Evolutionary conservation across 2,329 filamentous ascomycete genomes (phyloP).

Genomic region (Rutstroemia sydowiana): DNA sequence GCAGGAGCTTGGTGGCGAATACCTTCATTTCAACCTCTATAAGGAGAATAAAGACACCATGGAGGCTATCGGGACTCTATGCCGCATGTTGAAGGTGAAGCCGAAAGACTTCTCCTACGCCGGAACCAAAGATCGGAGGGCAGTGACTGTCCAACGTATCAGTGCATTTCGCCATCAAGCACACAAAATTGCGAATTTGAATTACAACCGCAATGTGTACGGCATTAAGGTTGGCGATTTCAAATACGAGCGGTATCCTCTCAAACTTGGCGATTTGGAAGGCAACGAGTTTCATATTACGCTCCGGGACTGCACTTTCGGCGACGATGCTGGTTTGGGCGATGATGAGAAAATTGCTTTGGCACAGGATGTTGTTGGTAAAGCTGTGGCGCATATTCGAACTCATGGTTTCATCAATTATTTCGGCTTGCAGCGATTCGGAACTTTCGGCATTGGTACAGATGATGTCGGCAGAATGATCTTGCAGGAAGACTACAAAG

Average conservation of each 20-base stretch:
- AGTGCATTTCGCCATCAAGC: slow-evolving; percentile 52
- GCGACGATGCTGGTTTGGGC: slow-evolving; percentile 35
- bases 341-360: slow-evolving; percentile 41
- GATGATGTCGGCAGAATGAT: slow-evolving; percentile 80
- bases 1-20: slow-evolving; percentile 60
- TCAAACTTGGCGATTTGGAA: slow-evolving; percentile 74
- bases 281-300: slow-evolving; percentile 95
- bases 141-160: slow-evolving; percentile 60
- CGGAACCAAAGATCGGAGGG: slow-evolving; percentile 65
- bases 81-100: slow-evolving; percentile 49
- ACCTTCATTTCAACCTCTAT: slow-evolving; percentile 67
- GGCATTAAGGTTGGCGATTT: slow-evolving; percentile 72
- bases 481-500: slow-evolving; percentile 71
- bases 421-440: slow-evolving; percentile 95
- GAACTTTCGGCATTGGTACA: slow-evolving; percentile 78
- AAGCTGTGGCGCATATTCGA: slow-evolving; percentile 59
- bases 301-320: slow-evolving; percentile 72
- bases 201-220: slow-evolving; percentile 49
- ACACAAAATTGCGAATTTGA: slow-evolving; percentile 58
- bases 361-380: slow-evolving; percentile 43
- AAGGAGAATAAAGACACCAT: slow-evolving; percentile 65
- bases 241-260: slow-evolving; percentile 60
- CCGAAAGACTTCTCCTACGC: slow-evolving; percentile 58
- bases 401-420: slow-evolving; percentile 90
- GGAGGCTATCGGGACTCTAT: slow-evolving; percentile 56